phyloP scores from a whole-genome alignment of 176 grass and related monocot genomes.

The Metroxylon sagu region DNA sequence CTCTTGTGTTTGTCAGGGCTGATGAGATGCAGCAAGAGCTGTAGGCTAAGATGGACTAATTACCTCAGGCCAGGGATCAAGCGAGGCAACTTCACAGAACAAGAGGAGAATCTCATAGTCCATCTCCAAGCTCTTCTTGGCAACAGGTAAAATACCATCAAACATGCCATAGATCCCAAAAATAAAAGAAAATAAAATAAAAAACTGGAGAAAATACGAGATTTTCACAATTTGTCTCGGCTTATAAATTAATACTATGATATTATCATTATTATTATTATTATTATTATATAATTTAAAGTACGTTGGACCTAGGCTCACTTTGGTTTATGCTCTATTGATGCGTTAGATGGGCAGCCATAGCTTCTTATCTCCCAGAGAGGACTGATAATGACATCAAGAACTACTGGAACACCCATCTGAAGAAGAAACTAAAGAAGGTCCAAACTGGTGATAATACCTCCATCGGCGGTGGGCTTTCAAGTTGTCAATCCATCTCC shows the following conservation, averaged over 20 bases:
- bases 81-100: constrained; percentile 85
- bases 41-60: constrained; percentile 91
- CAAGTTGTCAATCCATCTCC: constrained; percentile 10
- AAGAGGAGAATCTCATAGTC: constrained; percentile 85
- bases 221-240: too few species aligned
- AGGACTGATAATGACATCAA: constrained; percentile 98
- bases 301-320: background rate
- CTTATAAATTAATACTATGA: too few species aligned
- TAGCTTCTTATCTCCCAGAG: constrained; percentile 89
- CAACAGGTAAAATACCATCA: constrained; percentile 43
- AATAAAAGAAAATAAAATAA: too few species aligned
- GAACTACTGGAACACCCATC: constrained; percentile 97
- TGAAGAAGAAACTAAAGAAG: constrained; percentile 94
- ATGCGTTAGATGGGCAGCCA: constrained; percentile 65
- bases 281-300: too few species aligned
- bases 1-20: constrained; percentile 36
- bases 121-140: constrained; percentile 96
- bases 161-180: too few species aligned
- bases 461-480: background rate
- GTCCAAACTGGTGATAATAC: constrained; percentile 27
- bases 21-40: constrained; percentile 99
- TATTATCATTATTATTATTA: too few species aligned
- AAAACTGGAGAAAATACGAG: too few species aligned
- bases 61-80: constrained; percentile 96
- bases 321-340: background rate